Evolutionary conservation across 1,284 basidiomycete genomes (phyloP), one percentile per base, ranked within the genome.

Genomic region (Cystobasidiaceae sp.): DNA sequence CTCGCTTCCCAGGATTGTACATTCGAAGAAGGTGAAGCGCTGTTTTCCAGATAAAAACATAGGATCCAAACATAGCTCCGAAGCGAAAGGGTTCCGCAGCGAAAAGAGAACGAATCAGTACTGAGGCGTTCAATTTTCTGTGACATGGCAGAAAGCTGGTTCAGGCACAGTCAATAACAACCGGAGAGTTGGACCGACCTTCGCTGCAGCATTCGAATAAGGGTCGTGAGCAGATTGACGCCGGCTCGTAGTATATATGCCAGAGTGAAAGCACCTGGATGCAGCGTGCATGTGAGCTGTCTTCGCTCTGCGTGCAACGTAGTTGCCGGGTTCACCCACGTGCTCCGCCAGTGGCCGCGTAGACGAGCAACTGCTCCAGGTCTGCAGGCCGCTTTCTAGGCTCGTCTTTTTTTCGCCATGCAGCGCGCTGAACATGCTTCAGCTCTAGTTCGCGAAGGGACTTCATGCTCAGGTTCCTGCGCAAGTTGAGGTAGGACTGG

Each of bases 381-480:
- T 85, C 85, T 39, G 80, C 74, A 6, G 93, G 77, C 68, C 89
- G 84, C 1, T 84, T 82, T 0, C 85, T 84, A 41, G 85, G 84
- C 77, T 93, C 87, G 3, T 89, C 89, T 69, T 83, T 80, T 70
- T 88, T 85, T 34, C 91, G 81, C 90, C 91, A 94, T 1, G 94
- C 84, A 73, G 90, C 85, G 74, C 83, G 85, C 45, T 83, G 80
- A 0, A 89, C 86, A 63, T 85, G 86, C 66, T 79, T 81, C 41
- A 89, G 41, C 45, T 72, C 71, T 33, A 73, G 33, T 4, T 72
- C 70, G 1, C 61, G 17, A 21, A 74, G 44, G 1, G 23, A 46
- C 28, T 68, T 70, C 60, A 72, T 67, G 32, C 56, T 61, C 37
- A 74, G 66, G 50, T 67, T 71, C 60, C 60, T 54, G 3, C 60